A percentile compares a stretch with the other conserved stretches of the same genome.
phyloP scores from a whole-genome alignment of 805 yeast genomes.

The Saturnispora gosingensis region DNA sequence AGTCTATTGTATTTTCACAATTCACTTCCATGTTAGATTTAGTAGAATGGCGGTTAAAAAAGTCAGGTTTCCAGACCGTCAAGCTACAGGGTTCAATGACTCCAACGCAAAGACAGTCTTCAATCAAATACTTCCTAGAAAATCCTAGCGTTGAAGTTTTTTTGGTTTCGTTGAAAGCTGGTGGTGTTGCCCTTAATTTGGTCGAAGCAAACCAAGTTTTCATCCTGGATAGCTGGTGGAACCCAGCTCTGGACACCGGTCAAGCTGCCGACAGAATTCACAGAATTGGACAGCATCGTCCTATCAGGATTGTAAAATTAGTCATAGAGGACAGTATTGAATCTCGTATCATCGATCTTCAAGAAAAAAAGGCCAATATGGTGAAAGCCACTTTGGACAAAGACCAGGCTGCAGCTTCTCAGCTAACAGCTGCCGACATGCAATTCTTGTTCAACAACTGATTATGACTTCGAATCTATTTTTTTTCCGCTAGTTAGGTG shows the following conservation, averaged over 20 bases:
- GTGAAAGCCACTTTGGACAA: slow-evolving; percentile 92
- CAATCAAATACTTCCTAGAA: slow-evolving; percentile 86
- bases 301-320: slow-evolving; percentile 84
- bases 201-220: slow-evolving; percentile 98
- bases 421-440: slow-evolving; percentile 87
- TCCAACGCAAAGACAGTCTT: slow-evolving; percentile 87
- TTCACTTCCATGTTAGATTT: slow-evolving; percentile 83
- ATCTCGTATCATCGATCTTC: slow-evolving; percentile 88
- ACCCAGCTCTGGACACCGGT: slow-evolving; percentile 91
- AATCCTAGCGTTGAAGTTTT: slow-evolving; percentile 89
- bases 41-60: slow-evolving; percentile 87
- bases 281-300: slow-evolving; percentile 92
- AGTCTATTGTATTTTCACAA: slow-evolving; percentile 94
- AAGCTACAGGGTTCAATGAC: slow-evolving; percentile 96
- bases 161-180: slow-evolving; percentile 91
- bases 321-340: slow-evolving; percentile 97
- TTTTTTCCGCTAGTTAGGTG: neutral
- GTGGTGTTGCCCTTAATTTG: slow-evolving; percentile 94
- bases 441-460: slow-evolving; percentile 88
- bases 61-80: slow-evolving; percentile 94
- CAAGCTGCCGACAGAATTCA: slow-evolving; percentile 98
- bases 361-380: slow-evolving; percentile 97
- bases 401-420: slow-evolving; percentile 82
- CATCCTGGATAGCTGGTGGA: slow-evolving; percentile 98
- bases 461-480: neutral